These are phyloP conservation scores for Sanghuangporus sanghuang DNA, from an alignment of 1,284 basidiomycete species.

Conservation along the genomic window DNA sequence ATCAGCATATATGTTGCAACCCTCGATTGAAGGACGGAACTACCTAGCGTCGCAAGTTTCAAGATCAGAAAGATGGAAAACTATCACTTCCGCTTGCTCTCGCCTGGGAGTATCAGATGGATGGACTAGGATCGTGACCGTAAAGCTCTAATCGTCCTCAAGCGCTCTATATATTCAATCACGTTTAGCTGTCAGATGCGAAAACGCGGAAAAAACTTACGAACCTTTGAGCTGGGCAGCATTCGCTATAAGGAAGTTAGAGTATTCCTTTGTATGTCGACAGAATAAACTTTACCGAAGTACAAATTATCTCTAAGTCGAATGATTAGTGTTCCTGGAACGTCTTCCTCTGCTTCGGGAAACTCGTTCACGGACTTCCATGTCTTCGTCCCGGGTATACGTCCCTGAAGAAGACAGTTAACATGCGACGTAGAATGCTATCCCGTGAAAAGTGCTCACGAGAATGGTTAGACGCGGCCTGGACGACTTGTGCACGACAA, in stretches of 20 bases:
- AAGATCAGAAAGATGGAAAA: slow-evolving; percentile 87
- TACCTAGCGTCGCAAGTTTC: slow-evolving; percentile 83
- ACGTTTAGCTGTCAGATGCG: slow-evolving; percentile 7
- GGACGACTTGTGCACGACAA: slow-evolving; percentile 86
- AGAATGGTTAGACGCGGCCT: slow-evolving; percentile 70
- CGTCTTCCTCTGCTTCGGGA: slow-evolving; percentile 69
- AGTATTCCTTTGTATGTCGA: background rate
- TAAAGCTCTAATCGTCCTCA: slow-evolving; percentile 81
- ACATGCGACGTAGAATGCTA: background rate
- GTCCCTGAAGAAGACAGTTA: slow-evolving; percentile 41
- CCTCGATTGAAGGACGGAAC: slow-evolving; percentile 24
- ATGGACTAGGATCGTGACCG: slow-evolving; percentile 69
- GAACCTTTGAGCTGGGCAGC: slow-evolving; percentile 81
- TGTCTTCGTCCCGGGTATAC: slow-evolving; percentile 73
- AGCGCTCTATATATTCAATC: slow-evolving; percentile 42
- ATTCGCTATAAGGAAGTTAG: slow-evolving; percentile 52
- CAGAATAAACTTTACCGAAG: slow-evolving; percentile 47
- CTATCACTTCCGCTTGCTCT: slow-evolving; percentile 66
- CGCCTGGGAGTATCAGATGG: slow-evolving; percentile 82
- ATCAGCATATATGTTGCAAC: background rate
- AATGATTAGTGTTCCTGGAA: slow-evolving; percentile 36
- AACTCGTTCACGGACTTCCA: slow-evolving; percentile 83
- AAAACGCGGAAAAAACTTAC: background rate
- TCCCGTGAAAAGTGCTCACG: slow-evolving; percentile 28
- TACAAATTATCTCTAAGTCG: slow-evolving; percentile 78